Evolutionary conservation across 768 basidiomycete species (phyloP).

Genomic region (Guyanaporus albipodus): DNA sequence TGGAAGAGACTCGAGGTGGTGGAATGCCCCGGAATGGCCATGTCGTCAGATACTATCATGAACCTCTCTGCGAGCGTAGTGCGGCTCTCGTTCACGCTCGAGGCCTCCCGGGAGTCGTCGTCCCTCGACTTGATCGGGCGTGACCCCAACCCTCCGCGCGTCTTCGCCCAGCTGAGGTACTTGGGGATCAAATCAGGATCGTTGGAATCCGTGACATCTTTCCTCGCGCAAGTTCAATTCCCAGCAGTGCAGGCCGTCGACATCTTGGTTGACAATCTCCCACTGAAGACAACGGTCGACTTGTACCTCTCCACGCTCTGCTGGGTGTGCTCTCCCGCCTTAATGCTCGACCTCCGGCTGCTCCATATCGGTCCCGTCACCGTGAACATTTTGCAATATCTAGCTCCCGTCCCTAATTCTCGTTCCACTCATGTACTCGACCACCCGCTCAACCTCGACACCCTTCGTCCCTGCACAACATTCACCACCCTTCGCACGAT

Average conservation of each 20-base stretch:
- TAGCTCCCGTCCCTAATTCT: conserved; percentile 2
- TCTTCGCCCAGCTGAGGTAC: neutral
- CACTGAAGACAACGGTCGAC: neutral
- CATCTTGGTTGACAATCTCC: neutral
- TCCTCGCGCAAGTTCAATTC: neutral
- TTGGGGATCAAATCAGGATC: conserved; percentile 1
- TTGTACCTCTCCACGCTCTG: neutral
- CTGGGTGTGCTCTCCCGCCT: too few species aligned
- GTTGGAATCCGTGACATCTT: neutral
- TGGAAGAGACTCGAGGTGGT: conserved; percentile 1
- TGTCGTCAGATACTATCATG: neutral
- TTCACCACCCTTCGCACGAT: neutral
- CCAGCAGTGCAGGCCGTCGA: neutral
- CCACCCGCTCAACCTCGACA: neutral
- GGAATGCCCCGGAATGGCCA: neutral
- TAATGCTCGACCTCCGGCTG: too few species aligned
- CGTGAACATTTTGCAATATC: neutral
- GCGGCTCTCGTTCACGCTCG: conserved; percentile 1
- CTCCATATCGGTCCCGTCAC: too few species aligned
- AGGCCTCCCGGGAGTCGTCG: neutral
- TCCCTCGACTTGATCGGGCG: too few species aligned
- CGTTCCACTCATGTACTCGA: neutral
- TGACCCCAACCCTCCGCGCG: neutral
- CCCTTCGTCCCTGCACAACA: neutral
- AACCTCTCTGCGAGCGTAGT: neutral